phyloP scores from a whole-genome alignment of 371 early-diverging fungal species.

The Apophysomyces elegans region DNA sequence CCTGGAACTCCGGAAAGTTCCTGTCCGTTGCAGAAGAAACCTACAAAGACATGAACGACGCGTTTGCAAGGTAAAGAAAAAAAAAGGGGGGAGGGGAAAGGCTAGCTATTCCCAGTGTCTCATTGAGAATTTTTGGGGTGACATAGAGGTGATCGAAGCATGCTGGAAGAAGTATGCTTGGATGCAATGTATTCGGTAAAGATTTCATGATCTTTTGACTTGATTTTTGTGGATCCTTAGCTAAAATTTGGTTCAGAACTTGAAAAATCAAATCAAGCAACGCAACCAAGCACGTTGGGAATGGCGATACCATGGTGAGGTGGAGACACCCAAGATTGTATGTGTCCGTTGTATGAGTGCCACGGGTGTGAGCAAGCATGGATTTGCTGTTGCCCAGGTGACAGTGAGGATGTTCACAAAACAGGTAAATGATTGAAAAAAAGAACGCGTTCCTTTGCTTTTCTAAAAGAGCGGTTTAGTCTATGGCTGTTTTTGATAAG shows the following conservation, averaged over 20 bases:
- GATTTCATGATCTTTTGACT: not conserved
- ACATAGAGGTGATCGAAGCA: slow-evolving; percentile 61
- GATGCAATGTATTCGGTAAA: slow-evolving; percentile 65
- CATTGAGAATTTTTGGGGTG: too few species aligned
- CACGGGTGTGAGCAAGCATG: slow-evolving; percentile 48
- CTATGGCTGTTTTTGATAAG: slow-evolving; percentile 66
- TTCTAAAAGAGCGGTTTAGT: slow-evolving; percentile 30
- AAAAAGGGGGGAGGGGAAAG: too few species aligned
- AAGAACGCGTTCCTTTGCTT: not conserved
- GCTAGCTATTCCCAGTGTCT: too few species aligned
- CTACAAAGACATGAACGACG: slow-evolving; percentile 75
- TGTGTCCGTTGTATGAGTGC: slow-evolving; percentile 62
- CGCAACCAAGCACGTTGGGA: slow-evolving; percentile 64
- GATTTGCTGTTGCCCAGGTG: slow-evolving; percentile 68
- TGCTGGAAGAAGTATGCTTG: slow-evolving; percentile 65
- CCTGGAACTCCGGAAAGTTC: slow-evolving; percentile 57
- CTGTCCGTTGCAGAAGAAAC: slow-evolving; percentile 62
- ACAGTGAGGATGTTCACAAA: slow-evolving; percentile 71
- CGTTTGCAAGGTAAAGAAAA: slow-evolving; percentile 59
- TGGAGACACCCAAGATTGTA: slow-evolving; percentile 65
- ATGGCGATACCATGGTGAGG: slow-evolving; percentile 67
- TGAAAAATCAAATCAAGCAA: slow-evolving; percentile 70
- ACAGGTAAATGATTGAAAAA: slow-evolving; percentile 43
- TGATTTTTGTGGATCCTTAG: not conserved
- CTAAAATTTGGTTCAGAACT: slow-evolving; percentile 36